Percentiles rank a stretch among this genome's conserved stretches.
Conservation (phyloP, 108 stramenopile species). For the Cyclotella sp. region DNA sequence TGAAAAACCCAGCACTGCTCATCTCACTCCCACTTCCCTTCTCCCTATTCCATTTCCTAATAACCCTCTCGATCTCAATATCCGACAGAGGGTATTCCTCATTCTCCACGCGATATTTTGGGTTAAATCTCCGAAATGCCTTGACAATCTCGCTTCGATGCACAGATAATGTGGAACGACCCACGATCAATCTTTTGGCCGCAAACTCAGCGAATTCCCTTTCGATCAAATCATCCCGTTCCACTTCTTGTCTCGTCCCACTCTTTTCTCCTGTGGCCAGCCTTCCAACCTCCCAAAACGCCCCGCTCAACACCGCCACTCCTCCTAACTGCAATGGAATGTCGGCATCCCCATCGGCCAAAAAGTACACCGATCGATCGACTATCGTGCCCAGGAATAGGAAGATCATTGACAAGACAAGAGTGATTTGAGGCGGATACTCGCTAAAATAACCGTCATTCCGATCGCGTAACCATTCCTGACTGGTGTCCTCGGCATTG, state of each 20-base stretch:
- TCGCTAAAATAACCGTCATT: constrained; percentile 80
- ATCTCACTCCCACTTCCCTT: constrained; percentile 62
- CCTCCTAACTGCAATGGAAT: constrained; percentile 74
- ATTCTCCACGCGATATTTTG: constrained; percentile 77
- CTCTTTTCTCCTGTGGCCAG: constrained; percentile 70
- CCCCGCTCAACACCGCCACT: constrained; percentile 74
- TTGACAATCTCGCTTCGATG: constrained; percentile 78
- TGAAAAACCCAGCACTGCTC: constrained; percentile 80
- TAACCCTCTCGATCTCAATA: constrained; percentile 80
- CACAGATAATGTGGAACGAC: background rate
- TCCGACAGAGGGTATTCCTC: constrained; percentile 71
- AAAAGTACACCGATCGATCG: constrained; percentile 58
- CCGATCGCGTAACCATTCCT: constrained; percentile 78
- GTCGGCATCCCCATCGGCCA: constrained; percentile 70
- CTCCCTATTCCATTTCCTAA: constrained; percentile 71
- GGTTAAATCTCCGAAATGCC: constrained; percentile 84
- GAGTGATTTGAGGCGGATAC: constrained; percentile 58
- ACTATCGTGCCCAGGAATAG: constrained; percentile 59
- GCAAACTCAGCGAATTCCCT: constrained; percentile 87
- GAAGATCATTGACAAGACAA: constrained; percentile 60
- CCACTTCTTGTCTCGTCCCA: constrained; percentile 66
- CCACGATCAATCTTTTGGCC: constrained; percentile 48
- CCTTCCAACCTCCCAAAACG: constrained; percentile 77
- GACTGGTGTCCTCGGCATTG: constrained; percentile 31
- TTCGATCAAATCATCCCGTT: constrained; percentile 58